Evolutionary conservation across 768 basidiomycete genomes (phyloP), one percentile per base, ranked within the genome.

Genomic region (Termitomyces sp.): DNA sequence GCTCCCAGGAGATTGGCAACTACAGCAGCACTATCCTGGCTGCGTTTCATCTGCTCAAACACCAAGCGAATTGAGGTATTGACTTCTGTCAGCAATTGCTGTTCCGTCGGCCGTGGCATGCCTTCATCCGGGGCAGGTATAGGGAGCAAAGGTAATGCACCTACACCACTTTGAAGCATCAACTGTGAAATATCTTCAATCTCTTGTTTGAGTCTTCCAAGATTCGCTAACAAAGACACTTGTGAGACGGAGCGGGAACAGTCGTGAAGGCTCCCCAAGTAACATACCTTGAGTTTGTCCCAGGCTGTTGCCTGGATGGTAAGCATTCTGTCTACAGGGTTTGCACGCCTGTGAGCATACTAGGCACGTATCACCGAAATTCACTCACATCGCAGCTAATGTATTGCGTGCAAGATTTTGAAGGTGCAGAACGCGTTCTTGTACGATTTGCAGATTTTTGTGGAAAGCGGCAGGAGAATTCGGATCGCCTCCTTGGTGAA

Each of bases 391-490:
- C 47, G 79, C 80, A 14, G 72, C 68, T 32, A 85, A 65, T 9
- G 81, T 77, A 43, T 70, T 77, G 51, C 80, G 74, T 0, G 85
- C 82, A 2, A 82, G 70, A 2, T 68, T 68, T 61, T 83, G 81
- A 2, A 87, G 70, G 13, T 79, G 70, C 3, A 75, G 62, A 32
- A 86, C 76, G 20, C 83, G 79, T 41, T 80, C 77, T 56, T 79
- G 76, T 0, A 79, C 73, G 16, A 79, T 55, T 43, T 76, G 77
- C 1, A 86, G 61, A 66, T 84, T 85, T 53, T 82, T 80, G 61
- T 82, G 84, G 75, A 89, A 86, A n/a, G 77, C 58, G 30, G 82
- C 83, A 16, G 83, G 81, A 26, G 86, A 83, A 60, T 82, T 87
- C 16, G 79, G 80, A 59, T 88, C 86, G 9, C 70, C 58, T 32